Base-by-base conservation (phyloP, 2,329 filamentous ascomycete species). In the Eutypella sp. region DNA sequence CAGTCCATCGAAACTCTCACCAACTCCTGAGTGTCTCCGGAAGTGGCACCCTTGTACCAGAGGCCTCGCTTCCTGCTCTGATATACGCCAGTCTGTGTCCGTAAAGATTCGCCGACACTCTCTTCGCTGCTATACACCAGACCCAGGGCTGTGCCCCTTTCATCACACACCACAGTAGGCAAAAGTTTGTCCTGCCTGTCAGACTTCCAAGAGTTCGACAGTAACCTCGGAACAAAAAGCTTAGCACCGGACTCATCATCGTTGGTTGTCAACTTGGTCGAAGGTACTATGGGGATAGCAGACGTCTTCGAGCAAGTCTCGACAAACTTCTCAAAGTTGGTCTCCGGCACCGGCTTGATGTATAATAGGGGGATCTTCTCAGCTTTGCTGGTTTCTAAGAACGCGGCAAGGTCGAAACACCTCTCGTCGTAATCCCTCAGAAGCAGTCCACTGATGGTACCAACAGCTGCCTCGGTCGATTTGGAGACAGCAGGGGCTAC, bases 1-100 rank as follows among this genome's bases (percentile, higher is more conserved):
- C 93, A 99, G 67, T 99, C 93, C 44, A 95, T 74, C 1, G 86
- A 85, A 53, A 99, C 79, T 47, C 83, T 83, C 19, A 97, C 75
- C 42, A 99, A 75, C 65, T 96, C 84, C 67, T 99, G 93, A 11
- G 88, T 89, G 64, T 97, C 91, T 13, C 93, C 93, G 44, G 92
- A 97, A 8, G 87, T 93, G 43, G 91, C 88, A 5, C 93, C 93
- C 72, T 99, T 99, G 68, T 95, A 86, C 93, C 93, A 99, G 23
- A 99, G 70, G 1, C 93, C 93, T 38, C 93, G 81, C 74, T 96
- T 97, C 43, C 93, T 80, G 71, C 92, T 97, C 69, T 96, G 90
- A 66, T 99, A 99, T 31, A 97, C 92, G 25, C 93, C 91, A 1
- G 73, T 74, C 57, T 77, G 73, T 5, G 89, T 95, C 59, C 81